These are phyloP conservation scores for Delitschia confertaspora DNA, from an alignment of 495 filamentous ascomycete species.

Conservation along the genomic window DNA sequence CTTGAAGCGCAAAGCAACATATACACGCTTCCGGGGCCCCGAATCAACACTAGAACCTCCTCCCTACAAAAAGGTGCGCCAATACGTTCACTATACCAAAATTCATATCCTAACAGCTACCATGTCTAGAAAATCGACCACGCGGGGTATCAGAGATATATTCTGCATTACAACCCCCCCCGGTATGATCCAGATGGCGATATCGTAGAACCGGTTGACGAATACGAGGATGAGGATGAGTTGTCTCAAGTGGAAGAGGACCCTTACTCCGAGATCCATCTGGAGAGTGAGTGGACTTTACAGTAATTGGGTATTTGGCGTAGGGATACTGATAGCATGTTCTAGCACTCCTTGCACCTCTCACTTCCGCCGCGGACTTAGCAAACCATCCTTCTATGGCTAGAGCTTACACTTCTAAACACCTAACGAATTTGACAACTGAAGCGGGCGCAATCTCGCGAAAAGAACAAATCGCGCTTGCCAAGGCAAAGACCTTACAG, in stretches of 20 bases:
- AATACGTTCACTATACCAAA: not conserved
- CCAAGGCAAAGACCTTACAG: slow-evolving; percentile 68
- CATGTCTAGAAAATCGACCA: slow-evolving; percentile 63
- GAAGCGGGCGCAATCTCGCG: slow-evolving; percentile 63
- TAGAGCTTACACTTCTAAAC: slow-evolving; percentile 68
- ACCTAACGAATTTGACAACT: slow-evolving; percentile 67
- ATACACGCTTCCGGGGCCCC: slow-evolving; percentile 67
- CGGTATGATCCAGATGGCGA: slow-evolving; percentile 80
- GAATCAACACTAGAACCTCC: slow-evolving; percentile 59
- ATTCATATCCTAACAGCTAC: slow-evolving; percentile 9
- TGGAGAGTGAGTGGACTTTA: slow-evolving; percentile 63
- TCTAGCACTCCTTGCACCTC: slow-evolving; percentile 73
- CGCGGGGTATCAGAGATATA: slow-evolving; percentile 73
- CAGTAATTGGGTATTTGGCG: slow-evolving; percentile 6
- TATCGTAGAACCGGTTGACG: slow-evolving; percentile 63
- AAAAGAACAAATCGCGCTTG: slow-evolving; percentile 64
- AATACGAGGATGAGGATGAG: slow-evolving; percentile 69
- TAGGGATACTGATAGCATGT: not conserved
- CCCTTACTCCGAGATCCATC: slow-evolving; percentile 68
- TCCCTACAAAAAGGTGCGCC: slow-evolving; percentile 74
- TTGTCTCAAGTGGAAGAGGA: slow-evolving; percentile 66
- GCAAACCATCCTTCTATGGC: slow-evolving; percentile 76
- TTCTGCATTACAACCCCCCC: slow-evolving; percentile 65
- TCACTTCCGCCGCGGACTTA: slow-evolving; percentile 79
- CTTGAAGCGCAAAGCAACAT: slow-evolving; percentile 70